Evolutionary conservation across 176 grass and related monocot genomes (phyloP), one percentile per base, ranked within the genome.

Genomic region (Pontederia crassipes): DNA sequence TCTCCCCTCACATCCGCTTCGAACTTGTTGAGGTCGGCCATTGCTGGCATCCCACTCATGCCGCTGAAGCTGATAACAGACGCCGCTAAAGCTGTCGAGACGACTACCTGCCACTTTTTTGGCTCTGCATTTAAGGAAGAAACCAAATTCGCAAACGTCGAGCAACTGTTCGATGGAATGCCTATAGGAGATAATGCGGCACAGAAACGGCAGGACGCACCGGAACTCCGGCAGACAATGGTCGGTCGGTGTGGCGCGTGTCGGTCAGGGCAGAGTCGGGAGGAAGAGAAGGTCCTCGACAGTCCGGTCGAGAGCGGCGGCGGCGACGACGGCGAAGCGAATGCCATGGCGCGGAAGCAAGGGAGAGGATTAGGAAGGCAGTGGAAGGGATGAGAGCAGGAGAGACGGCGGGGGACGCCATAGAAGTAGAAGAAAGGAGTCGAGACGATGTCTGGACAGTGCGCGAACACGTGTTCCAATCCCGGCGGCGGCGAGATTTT

Each of bases 1-100:
- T 92, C 84, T 10, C 88, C 88, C 20, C 88, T 77, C 64, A 90
- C 69, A 8, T 88, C 88, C 10, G 94, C 94, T 69, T 92, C 94
- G 64, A 83, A 92, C 84, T 35, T 92, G 76, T 98, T 98, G 16
- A 92, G 88, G 14, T 98, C 87, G 0, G 84, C 88, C 71, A 78
- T 74, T 12, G 76, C 81, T 17, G 85, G 76, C 85, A 73, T 78
- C 46, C 76, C 46, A 2, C 65, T 71, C 0, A 85, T 52, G 10
- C 74, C 74, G 9, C 57, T 45, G 55, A 82, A 67, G 12, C 68
- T 26, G n/a, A 82, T 62, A 48, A 98, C 11, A 20, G 75, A 74
- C 11, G 74, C 88, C 52, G 88, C 87, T 3, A 98, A 74, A 8
- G 84, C 82, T 1, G 84, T 81, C n/a, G 88, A 92, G 12, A 88